Conservation (phyloP, 768 basidiomycete genomes). For the Lactarius pseudohatsudake region DNA sequence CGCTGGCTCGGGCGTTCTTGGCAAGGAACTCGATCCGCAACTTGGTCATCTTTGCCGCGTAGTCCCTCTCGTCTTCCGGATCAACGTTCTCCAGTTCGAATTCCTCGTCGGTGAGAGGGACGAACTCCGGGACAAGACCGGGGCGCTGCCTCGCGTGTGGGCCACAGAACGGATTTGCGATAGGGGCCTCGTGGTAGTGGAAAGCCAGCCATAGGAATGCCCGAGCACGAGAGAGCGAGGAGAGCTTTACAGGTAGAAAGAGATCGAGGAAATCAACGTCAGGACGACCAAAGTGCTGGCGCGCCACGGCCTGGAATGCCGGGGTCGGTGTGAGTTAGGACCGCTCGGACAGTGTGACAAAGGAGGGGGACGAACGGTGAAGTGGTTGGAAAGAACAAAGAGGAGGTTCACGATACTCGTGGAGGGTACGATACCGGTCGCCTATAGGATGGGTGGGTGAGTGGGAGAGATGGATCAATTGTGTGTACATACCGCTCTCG, state of each 20-base stretch:
- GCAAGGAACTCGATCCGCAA: conserved; percentile 41
- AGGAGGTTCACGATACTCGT: conserved; percentile 71
- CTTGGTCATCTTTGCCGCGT: conserved; percentile 43
- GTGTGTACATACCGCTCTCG: conserved; percentile 45
- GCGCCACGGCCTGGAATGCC: conserved; percentile 35
- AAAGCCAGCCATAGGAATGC: conserved; percentile 50
- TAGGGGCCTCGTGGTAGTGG: conserved; percentile 45
- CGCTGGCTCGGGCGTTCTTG: conserved; percentile 31
- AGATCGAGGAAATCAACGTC: conserved; percentile 43
- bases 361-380: conserved; percentile 35
- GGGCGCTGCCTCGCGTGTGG: conserved; percentile 33
- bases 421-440: conserved; percentile 53
- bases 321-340: conserved; percentile 3
- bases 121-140: conserved; percentile 35
- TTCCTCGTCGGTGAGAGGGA: conserved; percentile 35
- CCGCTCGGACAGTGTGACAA: not conserved
- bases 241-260: conserved; percentile 43
- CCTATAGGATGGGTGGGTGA: conserved; percentile 30
- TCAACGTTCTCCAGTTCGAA: conserved; percentile 47
- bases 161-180: conserved; percentile 42
- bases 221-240: conserved; percentile 43
- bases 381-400: conserved; percentile 64
- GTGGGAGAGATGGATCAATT: conserved; percentile 6
- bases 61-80: conserved; percentile 42
- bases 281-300: conserved; percentile 39